Evolutionary conservation across 1,139 yeast species (phyloP), one percentile per base, ranked within the genome.

Genomic region (Candida mesenterica): DNA sequence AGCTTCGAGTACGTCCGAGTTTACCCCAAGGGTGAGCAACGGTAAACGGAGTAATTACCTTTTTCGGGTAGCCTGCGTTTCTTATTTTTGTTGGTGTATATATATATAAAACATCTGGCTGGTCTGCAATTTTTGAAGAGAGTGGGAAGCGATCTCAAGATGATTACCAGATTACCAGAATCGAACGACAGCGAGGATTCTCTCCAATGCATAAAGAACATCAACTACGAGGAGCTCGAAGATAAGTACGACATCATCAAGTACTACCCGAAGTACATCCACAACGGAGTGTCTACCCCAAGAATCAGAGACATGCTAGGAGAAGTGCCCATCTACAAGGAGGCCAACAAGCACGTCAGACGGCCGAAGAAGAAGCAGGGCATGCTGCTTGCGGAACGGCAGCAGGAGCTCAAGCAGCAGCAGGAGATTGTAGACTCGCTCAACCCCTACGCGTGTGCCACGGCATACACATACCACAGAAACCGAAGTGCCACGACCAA

Each of bases 181-280:
- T 12, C 26, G 14, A 24, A 7, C n/a, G 7, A 6, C 6, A 13
- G n/a, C 26, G 31, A 35, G 16, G 34, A 30, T 12, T 14, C 34
- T n/a, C 18, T 30, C 31, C 30, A 35, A 33, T 17, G 17, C 39
- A 53, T 60, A 25, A 52, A 53, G 33, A 28, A 42, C 20, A 49
- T 66, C 23, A 55, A 70, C 50, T 70, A 68, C 47, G 68, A 62
- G 5, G 61, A 55, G 33, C 52, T 70, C 33, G 75, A 69, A 42
- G 36, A 43, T 9, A 52, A 57, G 34, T 68, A 51, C 42, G 50
- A 64, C 19, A 59, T 70, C 34, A 59, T 55, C 44, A 69, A 68
- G 43, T 69, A 69, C 46, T 61, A 61, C 33, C 76, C 75, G 3
- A 48, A 52, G 35, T 65, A 51, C 45, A 59, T 70, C 39, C 75